Conservation (phyloP, 139 green algal genomes). For the Raphidocelis subcapitata region DNA sequence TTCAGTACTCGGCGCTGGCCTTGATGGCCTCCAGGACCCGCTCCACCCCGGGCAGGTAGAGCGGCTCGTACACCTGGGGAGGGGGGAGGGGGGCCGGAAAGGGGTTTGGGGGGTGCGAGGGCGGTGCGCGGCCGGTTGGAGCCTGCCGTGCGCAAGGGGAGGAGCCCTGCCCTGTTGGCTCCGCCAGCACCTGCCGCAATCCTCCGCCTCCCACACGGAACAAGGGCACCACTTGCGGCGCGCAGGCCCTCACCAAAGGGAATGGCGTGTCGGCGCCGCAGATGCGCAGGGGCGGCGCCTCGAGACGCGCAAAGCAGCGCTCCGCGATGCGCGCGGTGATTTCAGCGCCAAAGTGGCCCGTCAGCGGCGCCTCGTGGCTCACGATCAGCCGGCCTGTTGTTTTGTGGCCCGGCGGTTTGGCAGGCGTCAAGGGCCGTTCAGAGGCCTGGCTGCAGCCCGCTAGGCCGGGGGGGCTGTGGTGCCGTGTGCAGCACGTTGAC, state of each 20-base stretch:
- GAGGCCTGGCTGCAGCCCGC: too few relatives aligned
- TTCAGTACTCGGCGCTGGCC: conserved; percentile 38
- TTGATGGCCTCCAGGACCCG: conserved; percentile 61
- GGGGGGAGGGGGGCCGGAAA: too few relatives aligned
- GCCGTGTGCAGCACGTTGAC: too few relatives aligned
- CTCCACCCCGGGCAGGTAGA: conserved; percentile 73
- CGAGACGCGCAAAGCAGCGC: conserved; percentile 64
- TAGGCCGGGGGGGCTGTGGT: too few relatives aligned
- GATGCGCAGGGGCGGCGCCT: conserved; percentile 71
- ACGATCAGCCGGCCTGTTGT: conserved; percentile 81
- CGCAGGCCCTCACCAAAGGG: conserved; percentile 60
- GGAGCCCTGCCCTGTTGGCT: too few relatives aligned
- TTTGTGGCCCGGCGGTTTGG: too few relatives aligned
- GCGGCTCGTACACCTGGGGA: conserved; percentile 45
- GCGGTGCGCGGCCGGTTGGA: conserved; percentile 8
- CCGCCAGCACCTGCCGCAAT: too few relatives aligned
- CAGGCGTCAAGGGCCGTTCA: too few relatives aligned
- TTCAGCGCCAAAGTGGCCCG: conserved; percentile 86
- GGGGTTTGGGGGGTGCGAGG: too few relatives aligned
- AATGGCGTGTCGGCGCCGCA: conserved; percentile 92
- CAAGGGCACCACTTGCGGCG: too few relatives aligned
- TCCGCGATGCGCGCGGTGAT: conserved; percentile 66
- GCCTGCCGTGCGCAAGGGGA: too few relatives aligned
- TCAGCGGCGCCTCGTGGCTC: conserved; percentile 88
- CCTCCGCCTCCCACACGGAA: too few relatives aligned